phyloP scores from a whole-genome alignment of 1,284 basidiomycete genomes.

The Tilletia indica region DNA sequence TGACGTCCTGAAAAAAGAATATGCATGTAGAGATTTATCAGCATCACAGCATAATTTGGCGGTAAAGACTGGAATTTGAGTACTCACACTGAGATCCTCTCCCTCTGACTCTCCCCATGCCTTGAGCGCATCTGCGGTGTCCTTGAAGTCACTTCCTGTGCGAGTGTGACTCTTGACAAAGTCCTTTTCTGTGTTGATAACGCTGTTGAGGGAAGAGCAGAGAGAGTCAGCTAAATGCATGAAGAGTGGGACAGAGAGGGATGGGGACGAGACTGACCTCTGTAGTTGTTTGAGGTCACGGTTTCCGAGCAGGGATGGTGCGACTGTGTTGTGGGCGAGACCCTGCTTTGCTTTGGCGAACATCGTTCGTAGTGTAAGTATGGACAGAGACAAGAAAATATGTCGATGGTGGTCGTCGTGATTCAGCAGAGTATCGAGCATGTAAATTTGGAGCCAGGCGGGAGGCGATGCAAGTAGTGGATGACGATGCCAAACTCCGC shows the following conservation, averaged over 20 bases:
- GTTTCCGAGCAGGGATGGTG: constrained; percentile 13
- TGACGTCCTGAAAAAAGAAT: constrained; percentile 65
- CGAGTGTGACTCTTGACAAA: constrained; percentile 72
- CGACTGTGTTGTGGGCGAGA: constrained; percentile 20
- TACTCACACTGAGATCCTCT: constrained; percentile 74
- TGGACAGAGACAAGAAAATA: too few relatives aligned
- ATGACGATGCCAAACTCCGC: too few relatives aligned
- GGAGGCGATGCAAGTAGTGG: too few relatives aligned
- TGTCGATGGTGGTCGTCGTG: background rate
- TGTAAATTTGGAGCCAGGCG: background rate
- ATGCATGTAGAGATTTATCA: too few relatives aligned
- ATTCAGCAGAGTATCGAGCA: background rate
- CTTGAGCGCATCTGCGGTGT: constrained; percentile 73
- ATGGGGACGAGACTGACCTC: background rate
- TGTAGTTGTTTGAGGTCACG: constrained; percentile 14
- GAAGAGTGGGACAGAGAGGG: background rate
- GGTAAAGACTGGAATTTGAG: background rate
- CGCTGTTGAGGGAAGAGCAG: constrained; percentile 29
- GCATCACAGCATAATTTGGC: too few relatives aligned
- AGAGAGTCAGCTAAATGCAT: background rate
- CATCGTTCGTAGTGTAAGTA: background rate
- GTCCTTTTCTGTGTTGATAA: constrained; percentile 83
- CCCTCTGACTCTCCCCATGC: constrained; percentile 81
- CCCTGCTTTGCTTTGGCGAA: constrained; percentile 18
- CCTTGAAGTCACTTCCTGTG: constrained; percentile 67